Conservation (phyloP, 2,329 filamentous ascomycete genomes). For the Seiridium unicorne region DNA sequence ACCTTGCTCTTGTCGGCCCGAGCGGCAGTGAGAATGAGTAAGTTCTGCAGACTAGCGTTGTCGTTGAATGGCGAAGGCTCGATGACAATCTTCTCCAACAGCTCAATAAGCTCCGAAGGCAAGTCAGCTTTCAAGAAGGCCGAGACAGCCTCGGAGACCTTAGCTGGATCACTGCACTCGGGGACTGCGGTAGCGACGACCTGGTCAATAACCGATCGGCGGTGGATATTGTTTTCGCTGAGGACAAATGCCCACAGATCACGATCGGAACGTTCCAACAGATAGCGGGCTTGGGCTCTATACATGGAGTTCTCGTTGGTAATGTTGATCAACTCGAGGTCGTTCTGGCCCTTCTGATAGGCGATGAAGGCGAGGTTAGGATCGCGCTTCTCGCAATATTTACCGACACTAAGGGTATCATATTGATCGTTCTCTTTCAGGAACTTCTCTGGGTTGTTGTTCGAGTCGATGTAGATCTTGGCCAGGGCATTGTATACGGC, state of each 20-base stretch:
- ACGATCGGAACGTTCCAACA: constrained; percentile 82
- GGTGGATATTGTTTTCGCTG: constrained; percentile 92
- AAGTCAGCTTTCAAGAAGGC: constrained; percentile 90
- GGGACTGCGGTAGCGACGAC: constrained; percentile 94
- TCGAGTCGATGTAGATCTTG: constrained; percentile 99
- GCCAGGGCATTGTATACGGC: constrained; percentile 96
- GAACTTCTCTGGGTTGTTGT: constrained; percentile 97
- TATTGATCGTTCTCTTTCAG: constrained; percentile 97
- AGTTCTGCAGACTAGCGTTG: constrained; percentile 93
- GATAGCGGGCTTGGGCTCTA: constrained; percentile 92
- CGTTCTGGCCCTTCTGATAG: constrained; percentile 95
- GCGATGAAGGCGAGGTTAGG: constrained; percentile 94
- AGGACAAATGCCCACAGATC: constrained; percentile 96
- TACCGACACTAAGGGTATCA: constrained; percentile 86
- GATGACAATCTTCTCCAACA: constrained; percentile 98
- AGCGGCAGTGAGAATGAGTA: constrained; percentile 92
- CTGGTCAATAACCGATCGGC: constrained; percentile 91
- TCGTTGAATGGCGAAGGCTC: constrained; percentile 99
- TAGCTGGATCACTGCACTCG: constrained; percentile 87
- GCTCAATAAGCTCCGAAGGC: constrained; percentile 90
- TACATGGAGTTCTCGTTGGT: constrained; percentile 99
- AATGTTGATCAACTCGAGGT: constrained; percentile 93
- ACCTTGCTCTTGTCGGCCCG: constrained; percentile 94
- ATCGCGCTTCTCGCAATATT: constrained; percentile 98
- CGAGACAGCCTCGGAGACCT: constrained; percentile 91